Percentiles rank a stretch among this genome's conserved stretches.
Conservation (phyloP, 2,329 filamentous ascomycete species). For the Colletotrichum zoysiae region DNA sequence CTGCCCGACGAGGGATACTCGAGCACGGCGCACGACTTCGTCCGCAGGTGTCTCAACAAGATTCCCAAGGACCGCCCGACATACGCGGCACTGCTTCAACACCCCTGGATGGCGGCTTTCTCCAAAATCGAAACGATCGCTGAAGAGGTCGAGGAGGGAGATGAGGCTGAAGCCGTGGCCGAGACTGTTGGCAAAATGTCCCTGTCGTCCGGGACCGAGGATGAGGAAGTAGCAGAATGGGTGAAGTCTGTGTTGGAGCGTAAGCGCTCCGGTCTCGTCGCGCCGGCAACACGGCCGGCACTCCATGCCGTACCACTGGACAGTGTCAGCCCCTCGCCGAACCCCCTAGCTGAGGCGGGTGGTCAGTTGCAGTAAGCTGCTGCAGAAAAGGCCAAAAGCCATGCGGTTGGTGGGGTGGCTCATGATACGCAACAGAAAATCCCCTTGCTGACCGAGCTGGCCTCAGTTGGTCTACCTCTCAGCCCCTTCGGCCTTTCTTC, state of each 20-base stretch:
- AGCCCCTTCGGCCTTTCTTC: constrained; percentile 18
- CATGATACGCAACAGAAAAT: constrained; percentile 20
- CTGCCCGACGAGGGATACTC: constrained; percentile 86
- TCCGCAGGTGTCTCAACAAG: constrained; percentile 91
- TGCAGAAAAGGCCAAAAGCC: neutral
- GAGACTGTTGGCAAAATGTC: constrained; percentile 60
- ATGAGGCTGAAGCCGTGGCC: constrained; percentile 58
- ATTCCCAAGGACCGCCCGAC: constrained; percentile 92
- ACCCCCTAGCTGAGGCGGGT: constrained; percentile 48
- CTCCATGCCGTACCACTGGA: constrained; percentile 90
- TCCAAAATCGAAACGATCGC: constrained; percentile 81
- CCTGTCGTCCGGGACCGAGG: constrained; percentile 63
- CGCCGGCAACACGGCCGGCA: constrained; percentile 76
- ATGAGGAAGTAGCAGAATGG: constrained; percentile 89
- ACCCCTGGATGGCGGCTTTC: constrained; percentile 86
- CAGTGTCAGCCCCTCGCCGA: constrained; percentile 69
- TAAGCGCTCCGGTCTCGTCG: constrained; percentile 68
- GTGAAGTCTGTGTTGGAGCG: constrained; percentile 78
- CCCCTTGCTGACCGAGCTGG: constrained; percentile 38
- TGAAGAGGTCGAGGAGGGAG: constrained; percentile 76
- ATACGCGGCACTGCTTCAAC: constrained; percentile 88
- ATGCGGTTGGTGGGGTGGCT: constrained; percentile 40
- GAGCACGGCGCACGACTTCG: constrained; percentile 85
- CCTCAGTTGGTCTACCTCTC: constrained; percentile 35
- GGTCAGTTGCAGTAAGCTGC: constrained; percentile 11